Evolutionary conservation across 352 stramenopile genomes (phyloP), one percentile per base, ranked within the genome.

Genomic region (Peronosclerospora sorghi): DNA sequence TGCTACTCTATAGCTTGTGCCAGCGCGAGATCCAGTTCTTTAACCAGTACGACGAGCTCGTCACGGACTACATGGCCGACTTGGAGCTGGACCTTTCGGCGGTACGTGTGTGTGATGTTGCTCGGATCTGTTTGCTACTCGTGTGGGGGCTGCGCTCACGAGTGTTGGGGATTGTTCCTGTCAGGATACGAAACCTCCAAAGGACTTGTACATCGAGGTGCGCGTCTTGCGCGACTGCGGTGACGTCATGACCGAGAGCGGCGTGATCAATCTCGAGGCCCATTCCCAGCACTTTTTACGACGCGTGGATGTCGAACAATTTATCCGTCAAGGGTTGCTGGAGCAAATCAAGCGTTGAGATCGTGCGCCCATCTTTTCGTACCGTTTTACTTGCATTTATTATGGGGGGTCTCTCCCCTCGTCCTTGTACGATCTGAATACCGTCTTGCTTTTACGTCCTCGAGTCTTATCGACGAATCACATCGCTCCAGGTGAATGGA

Each of bases 191-290:
- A 80, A 89, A 41, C 86, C 86, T 15, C 86, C 86, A 5, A 94
- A 94, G 64, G 84, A 96, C 40, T 68, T 96, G 51, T 94, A 84
- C 51, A 68, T 95, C 9, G 80, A 95, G 60, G 83, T 96, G 38
- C 83, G 83, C 41, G 82, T 94, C 32, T 57, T 95, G 48, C 69
- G 76, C 36, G 79, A 93, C 55, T 94, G 81, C 42, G 81, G 80
- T 39, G 86, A 96, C 54, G 76, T 96, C 48, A 92, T 95, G 70
- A 96, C 85, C 10, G 85, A 96, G 54, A 90, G 75, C 54, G 86
- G 77, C 4, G 44, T 87, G 36, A 71, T 96, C 38, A 89, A 94
- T 56, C 59, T 96, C 24, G 63, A 87, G 30, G 70, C 60, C 10
- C 87, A 94, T 51, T 92, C 78, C 32, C 91, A 83, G 32, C 82